Conservation (phyloP, 176 grass and related monocot species). For the Cenchrus fungigraminus region DNA sequence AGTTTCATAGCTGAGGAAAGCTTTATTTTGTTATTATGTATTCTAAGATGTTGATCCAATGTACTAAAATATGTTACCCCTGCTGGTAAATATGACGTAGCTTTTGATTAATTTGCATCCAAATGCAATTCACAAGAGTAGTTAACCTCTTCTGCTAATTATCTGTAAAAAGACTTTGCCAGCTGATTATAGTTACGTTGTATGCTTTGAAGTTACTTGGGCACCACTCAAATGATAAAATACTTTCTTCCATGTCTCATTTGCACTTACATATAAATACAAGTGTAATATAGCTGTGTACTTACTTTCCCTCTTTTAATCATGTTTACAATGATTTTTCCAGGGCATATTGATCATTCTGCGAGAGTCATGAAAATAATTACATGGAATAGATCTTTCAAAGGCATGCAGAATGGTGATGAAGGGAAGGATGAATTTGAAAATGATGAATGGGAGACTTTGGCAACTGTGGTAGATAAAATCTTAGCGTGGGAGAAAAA, state of each 20-base stretch:
- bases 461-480: constrained; percentile 94
- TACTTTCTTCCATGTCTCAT: constrained; percentile 11
- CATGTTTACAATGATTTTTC: constrained; percentile 41
- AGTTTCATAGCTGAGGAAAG: neutral
- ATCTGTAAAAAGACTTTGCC: constrained; percentile 1
- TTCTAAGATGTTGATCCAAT: neutral
- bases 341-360: constrained; percentile 98
- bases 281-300: constrained; percentile 2
- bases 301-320: constrained; percentile 27
- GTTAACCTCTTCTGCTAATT: neutral
- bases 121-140: neutral
- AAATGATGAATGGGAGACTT: constrained; percentile 88
- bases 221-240: constrained; percentile 9
- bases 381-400: constrained; percentile 98
- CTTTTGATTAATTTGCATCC: constrained; percentile 13
- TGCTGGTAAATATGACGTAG: neutral
- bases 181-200: neutral
- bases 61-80: neutral
- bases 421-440: constrained; percentile 87
- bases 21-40: neutral
- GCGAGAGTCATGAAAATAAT: constrained; percentile 99
- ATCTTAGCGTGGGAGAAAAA: constrained; percentile 99
- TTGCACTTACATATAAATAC: neutral
- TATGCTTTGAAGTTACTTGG: neutral
- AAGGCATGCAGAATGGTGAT: constrained; percentile 81